Conservation (phyloP, 2,329 filamentous ascomycete genomes). For the Beauveria asiatica region DNA sequence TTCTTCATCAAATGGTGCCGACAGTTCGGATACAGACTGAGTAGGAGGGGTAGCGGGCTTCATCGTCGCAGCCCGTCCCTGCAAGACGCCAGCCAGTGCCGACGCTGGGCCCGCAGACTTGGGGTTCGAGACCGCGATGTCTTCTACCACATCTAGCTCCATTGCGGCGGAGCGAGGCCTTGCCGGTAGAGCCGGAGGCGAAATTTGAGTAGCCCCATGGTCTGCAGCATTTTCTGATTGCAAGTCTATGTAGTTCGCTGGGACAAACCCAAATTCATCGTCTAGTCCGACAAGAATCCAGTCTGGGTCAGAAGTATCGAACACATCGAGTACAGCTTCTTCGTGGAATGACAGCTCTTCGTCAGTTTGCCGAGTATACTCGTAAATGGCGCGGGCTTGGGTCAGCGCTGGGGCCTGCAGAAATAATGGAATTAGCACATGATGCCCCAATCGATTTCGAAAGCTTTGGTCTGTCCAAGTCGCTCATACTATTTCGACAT, state of each 20-base stretch:
- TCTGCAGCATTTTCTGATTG: constrained; percentile 38
- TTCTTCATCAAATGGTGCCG: constrained; percentile 20
- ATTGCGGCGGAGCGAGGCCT: constrained; percentile 28
- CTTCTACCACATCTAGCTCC: constrained; percentile 25
- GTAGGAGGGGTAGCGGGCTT: constrained; percentile 6
- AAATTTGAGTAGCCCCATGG: constrained; percentile 25
- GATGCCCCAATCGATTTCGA: neutral
- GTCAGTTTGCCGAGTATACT: constrained; percentile 94
- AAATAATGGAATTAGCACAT: constrained; percentile 12
- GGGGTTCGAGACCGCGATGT: constrained; percentile 14
- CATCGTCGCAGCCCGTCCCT: constrained; percentile 30
- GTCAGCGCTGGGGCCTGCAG: constrained; percentile 54
- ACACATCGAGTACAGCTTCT: constrained; percentile 74
- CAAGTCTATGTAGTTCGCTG: constrained; percentile 89
- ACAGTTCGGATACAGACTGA: neutral
- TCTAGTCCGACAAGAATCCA: constrained; percentile 89
- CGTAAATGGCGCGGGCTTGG: constrained; percentile 87
- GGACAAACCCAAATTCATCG: constrained; percentile 86
- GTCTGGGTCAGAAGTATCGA: constrained; percentile 85
- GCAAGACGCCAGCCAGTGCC: constrained; percentile 49
- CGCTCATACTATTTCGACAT: constrained; percentile 70
- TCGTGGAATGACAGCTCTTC: constrained; percentile 95
- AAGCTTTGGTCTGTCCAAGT: neutral
- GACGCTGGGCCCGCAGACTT: constrained; percentile 39
- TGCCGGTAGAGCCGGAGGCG: constrained; percentile 35